Conservation (phyloP, 1,284 basidiomycete genomes). For the Singerocomus inundabilis region DNA sequence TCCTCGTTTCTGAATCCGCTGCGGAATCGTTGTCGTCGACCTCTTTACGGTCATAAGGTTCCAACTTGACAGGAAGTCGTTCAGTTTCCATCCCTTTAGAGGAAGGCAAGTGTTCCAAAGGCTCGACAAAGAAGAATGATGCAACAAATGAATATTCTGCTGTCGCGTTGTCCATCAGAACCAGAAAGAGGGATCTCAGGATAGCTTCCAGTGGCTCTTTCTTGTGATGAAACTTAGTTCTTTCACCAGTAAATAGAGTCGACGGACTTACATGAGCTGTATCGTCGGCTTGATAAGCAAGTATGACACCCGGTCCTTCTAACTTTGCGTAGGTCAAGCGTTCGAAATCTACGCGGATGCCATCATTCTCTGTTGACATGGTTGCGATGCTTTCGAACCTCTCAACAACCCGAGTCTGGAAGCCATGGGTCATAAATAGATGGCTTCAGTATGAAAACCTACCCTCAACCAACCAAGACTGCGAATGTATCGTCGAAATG, state of each 20-base stretch:
- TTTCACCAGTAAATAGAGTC: background rate
- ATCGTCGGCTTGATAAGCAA: conserved; percentile 86
- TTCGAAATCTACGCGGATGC: conserved; percentile 45
- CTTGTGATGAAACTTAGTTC: conserved; percentile 42
- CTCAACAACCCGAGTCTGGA: conserved; percentile 59
- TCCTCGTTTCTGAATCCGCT: conserved; percentile 41
- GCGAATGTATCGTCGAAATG: conserved; percentile 87
- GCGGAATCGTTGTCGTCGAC: conserved; percentile 35
- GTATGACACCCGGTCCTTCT: conserved; percentile 75
- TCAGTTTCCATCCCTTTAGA: conserved; percentile 36
- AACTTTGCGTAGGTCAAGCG: conserved; percentile 69
- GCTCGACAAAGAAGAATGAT: conserved; percentile 68
- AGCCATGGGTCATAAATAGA: conserved; percentile 1
- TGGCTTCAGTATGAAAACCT: conserved; percentile 3
- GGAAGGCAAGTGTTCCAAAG: conserved; percentile 27
- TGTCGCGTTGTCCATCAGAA: conserved; percentile 90
- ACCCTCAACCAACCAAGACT: conserved; percentile 80
- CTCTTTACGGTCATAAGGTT: conserved; percentile 19
- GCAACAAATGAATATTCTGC: conserved; percentile 88
- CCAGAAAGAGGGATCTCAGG: conserved; percentile 80
- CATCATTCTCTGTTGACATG: conserved; percentile 40
- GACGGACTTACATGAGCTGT: conserved; percentile 66
- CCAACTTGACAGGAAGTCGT: conserved; percentile 37
- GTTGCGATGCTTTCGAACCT: conserved; percentile 59
- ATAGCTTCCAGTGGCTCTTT: conserved; percentile 81